phyloP scores from a whole-genome alignment of 208 protist species.

The Sergeia podlipaevii region DNA sequence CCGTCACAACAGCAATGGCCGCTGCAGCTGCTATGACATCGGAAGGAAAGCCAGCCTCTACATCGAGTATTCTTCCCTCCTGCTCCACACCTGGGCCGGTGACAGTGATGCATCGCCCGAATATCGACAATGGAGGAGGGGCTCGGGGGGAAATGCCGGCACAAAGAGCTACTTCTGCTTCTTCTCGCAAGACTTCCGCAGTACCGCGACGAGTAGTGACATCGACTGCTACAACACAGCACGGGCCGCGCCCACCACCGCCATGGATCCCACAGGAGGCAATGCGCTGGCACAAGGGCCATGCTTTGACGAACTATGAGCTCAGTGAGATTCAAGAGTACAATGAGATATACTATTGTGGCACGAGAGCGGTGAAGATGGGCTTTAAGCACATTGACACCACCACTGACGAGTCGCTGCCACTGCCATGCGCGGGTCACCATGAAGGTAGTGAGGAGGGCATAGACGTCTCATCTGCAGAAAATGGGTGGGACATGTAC shows the following conservation, averaged over 20 bases:
- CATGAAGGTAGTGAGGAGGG: not conserved
- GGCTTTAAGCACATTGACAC: constrained; percentile 8
- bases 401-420: not conserved
- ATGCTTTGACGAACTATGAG: constrained; percentile 79
- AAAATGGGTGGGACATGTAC: not conserved
- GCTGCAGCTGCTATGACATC: too few species aligned
- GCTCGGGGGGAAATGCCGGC: too few species aligned
- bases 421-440: not conserved
- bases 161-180: too few species aligned
- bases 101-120: too few species aligned
- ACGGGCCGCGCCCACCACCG: constrained; percentile 12
- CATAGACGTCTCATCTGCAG: not conserved
- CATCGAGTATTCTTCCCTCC: too few species aligned
- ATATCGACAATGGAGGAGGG: too few species aligned
- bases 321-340: constrained; percentile 71
- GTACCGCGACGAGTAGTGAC: constrained; percentile 2
- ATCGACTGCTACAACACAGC: not conserved
- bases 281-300: constrained; percentile 21
- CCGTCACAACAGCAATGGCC: too few species aligned
- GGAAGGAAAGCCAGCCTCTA: too few species aligned
- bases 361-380: constrained; percentile 29
- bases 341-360: constrained; percentile 79
- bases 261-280: constrained; percentile 42
- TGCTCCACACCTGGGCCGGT: too few species aligned
- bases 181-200: constrained; percentile 9